These are phyloP conservation scores for Colletotrichum phormii DNA, from an alignment of 2,329 filamentous ascomycete genomes.

Conservation along the genomic window DNA sequence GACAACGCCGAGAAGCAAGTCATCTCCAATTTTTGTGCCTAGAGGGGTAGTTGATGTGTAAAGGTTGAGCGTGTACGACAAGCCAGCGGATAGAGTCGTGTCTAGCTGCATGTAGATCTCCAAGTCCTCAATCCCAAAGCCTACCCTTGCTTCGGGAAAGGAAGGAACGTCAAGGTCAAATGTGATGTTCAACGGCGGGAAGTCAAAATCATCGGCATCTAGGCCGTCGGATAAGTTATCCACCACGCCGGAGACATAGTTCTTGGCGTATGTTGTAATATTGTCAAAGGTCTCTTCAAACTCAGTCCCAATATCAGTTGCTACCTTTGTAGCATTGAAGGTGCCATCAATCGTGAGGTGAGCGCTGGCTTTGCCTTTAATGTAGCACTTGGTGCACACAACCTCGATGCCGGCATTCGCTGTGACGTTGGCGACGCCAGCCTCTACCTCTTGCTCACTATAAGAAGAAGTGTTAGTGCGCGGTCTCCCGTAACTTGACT, in stretches of 20 bases:
- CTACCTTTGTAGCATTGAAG: constrained; percentile 52
- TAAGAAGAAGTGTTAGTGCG: background rate
- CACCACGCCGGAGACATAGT: constrained; percentile 46
- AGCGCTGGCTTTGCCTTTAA: constrained; percentile 58
- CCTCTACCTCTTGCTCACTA: constrained; percentile 28
- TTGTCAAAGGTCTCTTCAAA: constrained; percentile 49
- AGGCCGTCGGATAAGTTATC: constrained; percentile 43
- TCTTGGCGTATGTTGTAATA: constrained; percentile 47
- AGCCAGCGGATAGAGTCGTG: constrained; percentile 52
- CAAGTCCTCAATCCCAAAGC: constrained; percentile 61
- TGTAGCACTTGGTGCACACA: constrained; percentile 61
- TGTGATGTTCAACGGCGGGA: constrained; percentile 53
- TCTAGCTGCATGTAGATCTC: constrained; percentile 64
- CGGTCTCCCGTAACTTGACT: too few relatives aligned
- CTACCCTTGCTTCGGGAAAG: constrained; percentile 56
- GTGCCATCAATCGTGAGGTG: constrained; percentile 53
- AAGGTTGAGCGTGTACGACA: constrained; percentile 61
- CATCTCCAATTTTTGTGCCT: constrained; percentile 53
- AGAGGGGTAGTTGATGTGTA: constrained; percentile 57
- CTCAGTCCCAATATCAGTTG: constrained; percentile 47
- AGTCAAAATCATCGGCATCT: constrained; percentile 45
- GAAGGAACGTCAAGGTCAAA: constrained; percentile 56
- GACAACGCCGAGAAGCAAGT: constrained; percentile 57
- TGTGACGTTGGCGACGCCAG: constrained; percentile 38
- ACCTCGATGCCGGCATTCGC: constrained; percentile 50